A percentile compares a stretch with the other conserved stretches of the same genome.
Evolutionary conservation across 1,139 yeast genomes (phyloP).

Genomic region (Chernovozyma aurita): DNA sequence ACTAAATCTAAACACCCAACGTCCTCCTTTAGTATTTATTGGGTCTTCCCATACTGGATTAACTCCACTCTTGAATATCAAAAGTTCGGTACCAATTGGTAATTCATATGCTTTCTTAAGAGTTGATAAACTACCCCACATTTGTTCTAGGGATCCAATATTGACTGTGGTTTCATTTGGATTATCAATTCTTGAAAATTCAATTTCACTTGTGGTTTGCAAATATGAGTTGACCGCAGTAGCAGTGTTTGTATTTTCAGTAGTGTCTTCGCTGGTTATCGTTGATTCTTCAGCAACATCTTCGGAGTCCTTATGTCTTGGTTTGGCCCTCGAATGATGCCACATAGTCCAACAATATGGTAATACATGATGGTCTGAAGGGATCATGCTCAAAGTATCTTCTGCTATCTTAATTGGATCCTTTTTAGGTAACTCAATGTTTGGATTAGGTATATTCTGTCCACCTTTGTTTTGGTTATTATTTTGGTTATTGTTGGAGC

Average conservation of each 20-base stretch:
- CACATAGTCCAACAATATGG: slow-evolving; percentile 50
- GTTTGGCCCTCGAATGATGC: slow-evolving; percentile 37
- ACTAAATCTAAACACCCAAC: slow-evolving; percentile 58
- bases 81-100: slow-evolving; percentile 53
- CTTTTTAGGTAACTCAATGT: slow-evolving; percentile 29
- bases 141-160: slow-evolving; percentile 55
- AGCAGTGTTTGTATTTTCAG: slow-evolving; percentile 5
- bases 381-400: slow-evolving; percentile 28
- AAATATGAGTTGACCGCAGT: slow-evolving; percentile 38
- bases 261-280: background rate
- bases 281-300: slow-evolving; percentile 11
- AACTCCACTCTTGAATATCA: slow-evolving; percentile 58
- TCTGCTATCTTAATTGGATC: slow-evolving; percentile 31
- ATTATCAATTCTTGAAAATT: slow-evolving; percentile 22
- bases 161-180: slow-evolving; percentile 22
- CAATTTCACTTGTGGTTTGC: slow-evolving; percentile 39
- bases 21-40: slow-evolving; percentile 56
- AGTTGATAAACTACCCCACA: slow-evolving; percentile 52
- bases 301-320: slow-evolving; percentile 14
- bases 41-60: slow-evolving; percentile 76
- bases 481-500: slow-evolving; percentile 1
- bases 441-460: slow-evolving; percentile 7
- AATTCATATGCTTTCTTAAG: slow-evolving; percentile 46
- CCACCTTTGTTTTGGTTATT: slow-evolving; percentile 3
- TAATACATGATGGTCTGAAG: slow-evolving; percentile 34